Base-by-base conservation (phyloP, 2,329 filamentous ascomycete genomes). In the Arthrobotrys megalospora region DNA sequence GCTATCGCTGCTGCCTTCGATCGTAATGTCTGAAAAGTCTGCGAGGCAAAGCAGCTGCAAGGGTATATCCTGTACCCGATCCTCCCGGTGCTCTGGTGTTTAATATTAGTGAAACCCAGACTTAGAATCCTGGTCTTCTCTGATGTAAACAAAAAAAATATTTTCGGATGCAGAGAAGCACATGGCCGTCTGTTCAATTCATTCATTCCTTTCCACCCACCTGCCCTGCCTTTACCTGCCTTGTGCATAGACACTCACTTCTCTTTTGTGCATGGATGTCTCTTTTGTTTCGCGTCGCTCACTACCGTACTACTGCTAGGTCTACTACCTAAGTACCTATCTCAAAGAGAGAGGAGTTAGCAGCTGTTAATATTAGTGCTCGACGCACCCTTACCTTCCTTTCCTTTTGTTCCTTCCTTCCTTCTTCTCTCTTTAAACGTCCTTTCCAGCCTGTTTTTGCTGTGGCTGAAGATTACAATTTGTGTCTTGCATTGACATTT, bases 51-150 rank as follows among this genome's bases (percentile, higher is more conserved):
- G 55, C 55, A 60, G 16, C 24, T 41, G 69, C 69, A 65, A 47
- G 69, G 69, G 69, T 58, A 28, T 52, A 50, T 66, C 60, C 69
- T 66, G 69, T 52, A 66, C 47, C 60, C 60, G 69, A 65, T 21
- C 60, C 60, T 58, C 60, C 69, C 69, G 50, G 69, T 52, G n/a
- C 47, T 72, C 55, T 60, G 55, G 58, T 55, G 60, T 73, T 73
- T 66, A 73, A 73, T 73, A 73, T 73, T 73, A 73, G 69, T 73
- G 69, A 73, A 73, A 73, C 69, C 69, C n/a, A 73, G 48, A 73
- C 53, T 66, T 24, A 60, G 10, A 60, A 60, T 43, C 55, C 55
- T 16, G 55, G 55, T 60, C 55, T 43, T 60, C 55, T 55, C 55
- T 60, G 55, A 63, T 68, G 70, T 75, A 75, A 75, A 75, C 70